Percentiles rank a stretch among this genome's conserved stretches.
phyloP scores from a whole-genome alignment of 257 asterid genomes.

The Handroanthus guayacan region DNA sequence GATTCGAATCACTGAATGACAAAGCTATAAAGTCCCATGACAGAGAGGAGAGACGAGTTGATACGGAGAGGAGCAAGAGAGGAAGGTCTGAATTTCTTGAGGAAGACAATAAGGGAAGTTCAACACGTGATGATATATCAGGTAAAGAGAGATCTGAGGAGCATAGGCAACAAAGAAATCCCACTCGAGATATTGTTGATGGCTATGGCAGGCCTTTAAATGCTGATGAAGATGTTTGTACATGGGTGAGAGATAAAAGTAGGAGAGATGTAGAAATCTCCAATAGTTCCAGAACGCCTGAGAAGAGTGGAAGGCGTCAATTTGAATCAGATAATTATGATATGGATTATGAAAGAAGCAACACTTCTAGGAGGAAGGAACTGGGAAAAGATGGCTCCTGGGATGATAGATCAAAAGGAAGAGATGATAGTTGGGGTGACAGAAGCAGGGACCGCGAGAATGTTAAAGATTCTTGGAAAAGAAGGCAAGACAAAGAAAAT shows the following conservation, averaged over 20 bases:
- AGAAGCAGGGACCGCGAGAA: constrained; percentile 76
- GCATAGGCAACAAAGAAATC: constrained; percentile 51
- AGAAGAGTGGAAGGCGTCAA: constrained; percentile 71
- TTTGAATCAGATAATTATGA: constrained; percentile 66
- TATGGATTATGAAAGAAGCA: constrained; percentile 66
- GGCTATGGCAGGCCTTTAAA: constrained; percentile 53
- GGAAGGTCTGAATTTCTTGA: constrained; percentile 60
- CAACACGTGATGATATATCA: constrained; percentile 49
- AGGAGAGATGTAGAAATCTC: constrained; percentile 65
- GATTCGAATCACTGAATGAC: constrained; percentile 43
- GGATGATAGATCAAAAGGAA: constrained; percentile 80
- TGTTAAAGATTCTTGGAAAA: constrained; percentile 76
- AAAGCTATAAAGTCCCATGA: constrained; percentile 51
- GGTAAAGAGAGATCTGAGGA: constrained; percentile 65
- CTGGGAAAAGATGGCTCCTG: constrained; percentile 71
- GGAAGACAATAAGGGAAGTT: constrained; percentile 56
- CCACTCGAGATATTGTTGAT: constrained; percentile 52
- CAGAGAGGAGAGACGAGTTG: constrained; percentile 64
- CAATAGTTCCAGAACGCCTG: constrained; percentile 64
- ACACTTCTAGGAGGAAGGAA: constrained; percentile 70
- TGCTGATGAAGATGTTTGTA: constrained; percentile 61
- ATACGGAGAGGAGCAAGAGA: constrained; percentile 63
- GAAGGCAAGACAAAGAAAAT: constrained; percentile 81
- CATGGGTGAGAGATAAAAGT: constrained; percentile 63
- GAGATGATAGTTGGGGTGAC: constrained; percentile 86